A percentile compares a stretch with the other conserved stretches of the same genome.
Conservation (phyloP, 208 protist species). For the Leishmania turanica region DNA sequence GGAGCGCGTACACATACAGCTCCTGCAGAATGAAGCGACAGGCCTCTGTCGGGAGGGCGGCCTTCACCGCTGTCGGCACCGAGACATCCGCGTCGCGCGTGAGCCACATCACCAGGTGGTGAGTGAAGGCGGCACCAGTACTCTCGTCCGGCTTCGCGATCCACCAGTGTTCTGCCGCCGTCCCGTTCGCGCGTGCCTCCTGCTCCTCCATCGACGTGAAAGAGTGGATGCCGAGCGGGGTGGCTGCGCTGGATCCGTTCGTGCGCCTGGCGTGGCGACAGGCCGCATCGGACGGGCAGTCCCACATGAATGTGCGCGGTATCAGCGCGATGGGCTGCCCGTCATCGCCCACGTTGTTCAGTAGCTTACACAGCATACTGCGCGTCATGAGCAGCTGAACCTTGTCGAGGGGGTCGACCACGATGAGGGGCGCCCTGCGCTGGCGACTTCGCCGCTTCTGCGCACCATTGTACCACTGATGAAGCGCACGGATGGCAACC, state of each 20-base stretch:
- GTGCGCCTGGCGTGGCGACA: background rate
- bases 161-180: conserved; percentile 51
- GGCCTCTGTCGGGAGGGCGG: conserved; percentile 41
- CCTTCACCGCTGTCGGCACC: conserved; percentile 40
- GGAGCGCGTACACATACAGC: conserved; percentile 57
- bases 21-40: conserved; percentile 73
- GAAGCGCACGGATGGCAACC: conserved; percentile 43
- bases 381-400: conserved; percentile 58
- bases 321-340: conserved; percentile 37
- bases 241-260: conserved; percentile 1
- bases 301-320: conserved; percentile 68
- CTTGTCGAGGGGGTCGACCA: conserved; percentile 65
- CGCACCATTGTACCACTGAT: conserved; percentile 41
- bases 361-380: conserved; percentile 45
- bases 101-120: conserved; percentile 78
- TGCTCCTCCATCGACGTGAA: conserved; percentile 14
- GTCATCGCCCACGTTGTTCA: conserved; percentile 36
- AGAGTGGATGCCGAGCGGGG: conserved; percentile 29
- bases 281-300: conserved; percentile 5
- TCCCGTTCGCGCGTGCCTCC: conserved; percentile 17
- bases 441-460: conserved; percentile 21
- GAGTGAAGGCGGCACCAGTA: conserved; percentile 73
- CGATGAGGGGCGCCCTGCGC: conserved; percentile 38
- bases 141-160: conserved; percentile 81
- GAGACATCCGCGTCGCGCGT: conserved; percentile 14